phyloP scores from a whole-genome alignment of 108 stramenopile species.

The Nitzschia putrida region DNA sequence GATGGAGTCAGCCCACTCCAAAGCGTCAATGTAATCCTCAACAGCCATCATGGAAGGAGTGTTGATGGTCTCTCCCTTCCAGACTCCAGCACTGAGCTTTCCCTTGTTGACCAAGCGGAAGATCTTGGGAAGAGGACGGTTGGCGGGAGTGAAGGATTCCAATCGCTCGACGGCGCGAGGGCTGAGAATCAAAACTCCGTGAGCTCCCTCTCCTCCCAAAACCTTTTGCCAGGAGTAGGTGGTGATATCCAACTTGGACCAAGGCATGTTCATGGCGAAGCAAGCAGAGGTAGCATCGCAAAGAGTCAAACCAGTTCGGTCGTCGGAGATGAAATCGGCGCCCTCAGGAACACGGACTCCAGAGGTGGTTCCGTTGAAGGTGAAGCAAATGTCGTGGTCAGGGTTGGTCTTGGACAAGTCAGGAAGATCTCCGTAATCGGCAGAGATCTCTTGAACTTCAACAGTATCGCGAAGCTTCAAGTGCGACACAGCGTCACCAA shows the following conservation, averaged over 20 bases:
- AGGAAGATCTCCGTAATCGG: slow-evolving; percentile 95
- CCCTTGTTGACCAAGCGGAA: slow-evolving; percentile 98
- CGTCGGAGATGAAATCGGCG: slow-evolving; percentile 91
- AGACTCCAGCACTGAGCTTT: slow-evolving; percentile 92
- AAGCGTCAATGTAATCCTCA: slow-evolving; percentile 99
- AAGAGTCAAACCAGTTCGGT: slow-evolving; percentile 91
- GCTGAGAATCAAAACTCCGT: slow-evolving; percentile 95
- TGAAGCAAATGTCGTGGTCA: slow-evolving; percentile 96
- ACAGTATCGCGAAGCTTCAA: slow-evolving; percentile 88
- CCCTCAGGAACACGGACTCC: slow-evolving; percentile 96
- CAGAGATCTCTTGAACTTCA: slow-evolving; percentile 85
- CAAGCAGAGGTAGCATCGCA: slow-evolving; percentile 99
- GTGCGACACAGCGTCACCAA: slow-evolving; percentile 89
- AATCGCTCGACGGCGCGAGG: slow-evolving; percentile 97
- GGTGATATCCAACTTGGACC: slow-evolving; percentile 97
- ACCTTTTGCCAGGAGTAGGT: slow-evolving; percentile 99
- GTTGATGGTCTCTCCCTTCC: slow-evolving; percentile 99
- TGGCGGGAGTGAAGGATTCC: slow-evolving; percentile 91
- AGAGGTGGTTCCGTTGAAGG: slow-evolving; percentile 99
- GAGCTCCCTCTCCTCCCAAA: slow-evolving; percentile 98
- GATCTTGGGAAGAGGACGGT: slow-evolving; percentile 99
- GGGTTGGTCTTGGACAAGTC: slow-evolving; percentile 86
- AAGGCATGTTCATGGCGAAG: slow-evolving; percentile 99
- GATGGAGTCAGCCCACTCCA: slow-evolving; percentile 91
- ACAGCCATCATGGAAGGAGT: slow-evolving; percentile 99